Evolutionary conservation across 805 yeast species (phyloP), one percentile per base, ranked within the genome.

Genomic region (Diddensiella caesifluorescens): DNA sequence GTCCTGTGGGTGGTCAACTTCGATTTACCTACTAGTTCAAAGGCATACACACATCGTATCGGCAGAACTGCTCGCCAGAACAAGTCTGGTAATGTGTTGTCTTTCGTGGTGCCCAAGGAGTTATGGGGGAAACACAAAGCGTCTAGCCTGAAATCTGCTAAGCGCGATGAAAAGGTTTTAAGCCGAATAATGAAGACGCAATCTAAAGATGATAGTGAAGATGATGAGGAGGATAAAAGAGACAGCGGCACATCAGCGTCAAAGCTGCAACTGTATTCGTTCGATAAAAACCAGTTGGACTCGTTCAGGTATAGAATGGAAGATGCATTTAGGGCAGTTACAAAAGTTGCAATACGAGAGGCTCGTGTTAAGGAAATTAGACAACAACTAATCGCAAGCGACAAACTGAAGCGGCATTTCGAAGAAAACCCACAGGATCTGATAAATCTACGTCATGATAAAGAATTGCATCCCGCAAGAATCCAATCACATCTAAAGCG

Each of bases 51-150:
- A 22, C 98, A 92, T 63, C 76, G 98, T 60, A 77, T 92, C 27
- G 98, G 98, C 39, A 79, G 98, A 69, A 92, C 98, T 3, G 98
- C 98, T 4, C 79, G 98, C 65, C 97, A 95, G 5, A 95, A 96
- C 41, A 88, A 86, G 59, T 73, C 92, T 1, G 98, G 98, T 45
- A 89, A 87, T 76, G 84, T 97, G 0, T 71, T 92, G 42, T 88
- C 97, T 13, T 92, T 90, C 67, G 92, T 89, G 15, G 87, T 90
- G 20, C 84, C 92, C 21, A 65, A 69, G 25, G 83, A 80, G 48
- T 89, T 85, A 56, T 80, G 83, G 66, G 96, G 95, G 23, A 86
- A 84, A 56, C 96, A 92, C 65, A 87, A 80, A 60, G 76, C 80
- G 22, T 87, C 97, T 1, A 69, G 79, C 40, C 70, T 85, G 50